Conservation (phyloP, 306 rosid species). For the Oemleria cerasiformis region DNA sequence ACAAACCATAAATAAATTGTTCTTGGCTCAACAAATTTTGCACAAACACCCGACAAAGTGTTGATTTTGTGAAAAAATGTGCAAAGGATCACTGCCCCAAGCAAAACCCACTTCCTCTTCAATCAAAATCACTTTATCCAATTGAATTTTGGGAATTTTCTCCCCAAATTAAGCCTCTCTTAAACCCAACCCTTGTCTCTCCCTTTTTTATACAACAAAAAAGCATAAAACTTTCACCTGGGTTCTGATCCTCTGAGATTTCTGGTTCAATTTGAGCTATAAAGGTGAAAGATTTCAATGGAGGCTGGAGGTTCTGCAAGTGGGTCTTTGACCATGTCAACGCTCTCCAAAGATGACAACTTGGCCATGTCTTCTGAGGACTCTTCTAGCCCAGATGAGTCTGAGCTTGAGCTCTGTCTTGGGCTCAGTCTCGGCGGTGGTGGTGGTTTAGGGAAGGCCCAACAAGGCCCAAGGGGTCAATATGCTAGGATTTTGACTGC, state of each 20-base stretch:
- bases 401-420: slow-evolving; percentile 79
- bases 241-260: slow-evolving; percentile 11
- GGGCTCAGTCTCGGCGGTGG: slow-evolving; percentile 60
- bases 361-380: slow-evolving; percentile 79
- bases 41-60: not conserved
- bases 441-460: slow-evolving; percentile 24
- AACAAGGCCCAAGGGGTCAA: slow-evolving; percentile 26
- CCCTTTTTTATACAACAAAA: not conserved
- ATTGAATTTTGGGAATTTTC: not conserved
- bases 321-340: slow-evolving; percentile 61
- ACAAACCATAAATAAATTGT: not conserved
- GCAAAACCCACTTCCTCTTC: slow-evolving; percentile 7
- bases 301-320: slow-evolving; percentile 23
- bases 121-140: not conserved
- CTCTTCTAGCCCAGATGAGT: slow-evolving; percentile 73
- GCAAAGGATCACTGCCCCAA: slow-evolving; percentile 8
- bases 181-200: slow-evolving; percentile 7
- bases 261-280: not conserved
- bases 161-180: slow-evolving; percentile 31
- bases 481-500: slow-evolving; percentile 68
- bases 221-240: not conserved
- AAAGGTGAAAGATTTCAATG: slow-evolving; percentile 25
- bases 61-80: not conserved
- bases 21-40: not conserved
- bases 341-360: slow-evolving; percentile 64